These are phyloP conservation scores for Poa pratensis DNA, from an alignment of 176 grass and related monocot species.

Conservation along the genomic window DNA sequence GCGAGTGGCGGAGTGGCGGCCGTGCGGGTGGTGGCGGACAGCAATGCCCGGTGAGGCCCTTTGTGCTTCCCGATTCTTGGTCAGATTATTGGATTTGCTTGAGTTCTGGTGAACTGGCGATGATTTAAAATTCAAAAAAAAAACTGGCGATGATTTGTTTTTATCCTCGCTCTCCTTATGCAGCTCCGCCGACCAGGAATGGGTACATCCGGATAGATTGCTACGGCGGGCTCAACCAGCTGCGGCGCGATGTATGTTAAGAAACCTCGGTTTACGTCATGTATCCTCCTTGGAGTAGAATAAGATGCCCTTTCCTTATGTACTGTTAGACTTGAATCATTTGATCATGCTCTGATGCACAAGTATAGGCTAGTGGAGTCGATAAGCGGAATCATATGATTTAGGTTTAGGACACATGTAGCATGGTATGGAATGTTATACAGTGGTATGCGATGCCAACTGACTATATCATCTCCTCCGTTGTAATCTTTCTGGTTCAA, in stretches of 20 bases:
- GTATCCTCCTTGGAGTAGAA: slow-evolving; percentile 28
- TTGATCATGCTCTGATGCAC: not conserved
- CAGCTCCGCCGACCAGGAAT: slow-evolving; percentile 60
- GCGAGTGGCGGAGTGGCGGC: slow-evolving; percentile 66
- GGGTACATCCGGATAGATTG: slow-evolving; percentile 88
- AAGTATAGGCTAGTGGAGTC: slow-evolving; percentile 1
- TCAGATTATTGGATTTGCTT: slow-evolving; percentile 5
- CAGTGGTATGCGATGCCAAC: not conserved
- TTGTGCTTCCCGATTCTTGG: not conserved
- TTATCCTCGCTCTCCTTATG: not conserved
- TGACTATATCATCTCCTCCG: not conserved
- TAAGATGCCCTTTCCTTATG: slow-evolving; percentile 1
- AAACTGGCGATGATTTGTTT: not conserved
- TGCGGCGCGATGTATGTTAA: slow-evolving; percentile 95
- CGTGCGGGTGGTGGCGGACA: slow-evolving; percentile 71
- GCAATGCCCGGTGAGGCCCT: slow-evolving; percentile 40
- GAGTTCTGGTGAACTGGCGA: not conserved
- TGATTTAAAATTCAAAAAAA: not conserved
- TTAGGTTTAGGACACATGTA: not conserved
- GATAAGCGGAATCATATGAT: not conserved
- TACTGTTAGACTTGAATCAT: not conserved
- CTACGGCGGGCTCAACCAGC: slow-evolving; percentile 95
- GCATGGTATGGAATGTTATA: not conserved
- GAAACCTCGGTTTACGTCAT: slow-evolving; percentile 43
- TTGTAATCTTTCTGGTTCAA: not conserved